Base-by-base conservation (phyloP, 768 basidiomycete genomes). In the Kwoniella newhampshirensis region DNA sequence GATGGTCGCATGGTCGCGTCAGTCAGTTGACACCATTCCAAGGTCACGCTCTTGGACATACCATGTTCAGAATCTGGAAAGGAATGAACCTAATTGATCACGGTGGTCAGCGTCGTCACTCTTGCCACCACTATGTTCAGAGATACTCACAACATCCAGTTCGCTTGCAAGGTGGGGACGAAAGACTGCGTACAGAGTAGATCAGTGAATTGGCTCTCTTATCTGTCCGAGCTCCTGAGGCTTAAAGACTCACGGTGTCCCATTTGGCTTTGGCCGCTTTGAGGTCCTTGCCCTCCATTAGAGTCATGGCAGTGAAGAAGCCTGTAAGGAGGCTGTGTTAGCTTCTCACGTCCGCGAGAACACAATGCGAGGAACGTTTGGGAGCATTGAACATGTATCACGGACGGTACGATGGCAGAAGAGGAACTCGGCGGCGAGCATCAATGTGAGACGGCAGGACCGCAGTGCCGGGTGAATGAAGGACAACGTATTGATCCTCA, bases 291-390 rank as follows among this genome's bases (percentile, higher is more conserved):
- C 89, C 89, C 71, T 94, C 91, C 50, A 92, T 69, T 39, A 87
- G 70, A 30, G 87, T 85, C 86, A 91, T 90, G 0, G 85, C 82
- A 11, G 85, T 83, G 74, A 91, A 86, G 77, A 85, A 86, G 52
- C 81, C 70, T 72, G 54, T 23, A 43, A 35, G 21, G 23, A 11
- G 32, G 18, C 4, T 7, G 8, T 4, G 26, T 62, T 52, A 65
- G 56, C 44, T 41, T n/a, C n/a, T n/a, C n/a, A n/a, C n/a, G n/a
- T n/a, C n/a, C n/a, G n/a, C n/a, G n/a, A n/a, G n/a, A n/a, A n/a
- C n/a, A n/a, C n/a, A n/a, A n/a, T n/a, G n/a, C n/a, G n/a, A n/a
- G n/a, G n/a, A n/a, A n/a, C n/a, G n/a, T n/a, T n/a, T n/a, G n/a
- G n/a, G n/a, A n/a, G n/a, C n/a, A n/a, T n/a, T n/a, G n/a, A n/a